Conservation (phyloP, 768 basidiomycete species). For the Psilocybe cyanescens region DNA sequence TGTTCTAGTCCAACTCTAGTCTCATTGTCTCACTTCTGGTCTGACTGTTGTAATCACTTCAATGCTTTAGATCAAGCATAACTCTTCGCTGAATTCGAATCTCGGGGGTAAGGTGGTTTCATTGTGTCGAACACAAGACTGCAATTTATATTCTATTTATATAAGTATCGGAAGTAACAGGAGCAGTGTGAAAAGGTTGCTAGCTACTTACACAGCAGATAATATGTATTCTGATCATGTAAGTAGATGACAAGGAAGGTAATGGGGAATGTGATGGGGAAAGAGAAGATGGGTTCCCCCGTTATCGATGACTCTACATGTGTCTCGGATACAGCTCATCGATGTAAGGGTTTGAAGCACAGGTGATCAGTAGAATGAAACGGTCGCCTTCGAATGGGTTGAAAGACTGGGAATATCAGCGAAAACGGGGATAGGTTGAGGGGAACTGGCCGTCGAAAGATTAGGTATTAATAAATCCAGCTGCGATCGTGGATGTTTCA, state of each 20-base stretch:
- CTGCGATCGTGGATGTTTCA: neutral
- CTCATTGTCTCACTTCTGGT: too few species aligned
- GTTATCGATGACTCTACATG: conserved; percentile 16
- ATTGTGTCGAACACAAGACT: neutral
- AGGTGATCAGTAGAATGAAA: neutral
- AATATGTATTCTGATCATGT: conserved; percentile 1
- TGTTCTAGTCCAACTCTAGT: too few species aligned
- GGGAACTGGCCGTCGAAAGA: conserved; percentile 23
- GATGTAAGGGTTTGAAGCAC: conserved; percentile 11
- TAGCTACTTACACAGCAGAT: conserved; percentile 2
- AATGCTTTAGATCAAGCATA: too few species aligned
- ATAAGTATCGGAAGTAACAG: neutral
- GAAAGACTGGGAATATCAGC: conserved; percentile 17
- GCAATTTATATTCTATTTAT: neutral
- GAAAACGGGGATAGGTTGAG: conserved; percentile 12
- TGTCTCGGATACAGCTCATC: conserved; percentile 7
- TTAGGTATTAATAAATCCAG: neutral
- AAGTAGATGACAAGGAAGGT: neutral
- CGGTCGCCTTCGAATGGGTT: neutral
- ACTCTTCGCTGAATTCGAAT: too few species aligned
- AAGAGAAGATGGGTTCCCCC: conserved; percentile 1
- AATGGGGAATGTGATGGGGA: neutral
- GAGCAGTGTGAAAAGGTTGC: neutral
- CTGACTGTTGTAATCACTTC: too few species aligned
- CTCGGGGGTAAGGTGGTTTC: too few species aligned